Percentiles rank a stretch among this genome's conserved stretches.
Evolutionary conservation across 2,329 filamentous ascomycete genomes (phyloP).

Genomic region (Pseudogymnoascus sp.): DNA sequence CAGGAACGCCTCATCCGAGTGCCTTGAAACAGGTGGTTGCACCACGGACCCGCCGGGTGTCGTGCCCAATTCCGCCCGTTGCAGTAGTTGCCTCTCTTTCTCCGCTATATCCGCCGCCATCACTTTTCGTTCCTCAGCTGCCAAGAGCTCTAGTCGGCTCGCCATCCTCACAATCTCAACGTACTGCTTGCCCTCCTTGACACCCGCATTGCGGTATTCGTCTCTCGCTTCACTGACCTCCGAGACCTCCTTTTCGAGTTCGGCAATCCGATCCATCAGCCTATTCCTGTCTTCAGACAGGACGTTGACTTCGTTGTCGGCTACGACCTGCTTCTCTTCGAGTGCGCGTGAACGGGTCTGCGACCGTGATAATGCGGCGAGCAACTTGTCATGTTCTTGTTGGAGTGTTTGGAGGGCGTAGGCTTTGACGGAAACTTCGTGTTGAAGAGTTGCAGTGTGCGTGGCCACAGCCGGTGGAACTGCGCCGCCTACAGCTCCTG

Average conservation of each 20-base stretch:
- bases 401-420: slow-evolving; percentile 44
- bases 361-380: slow-evolving; percentile 43
- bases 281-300: slow-evolving; percentile 43
- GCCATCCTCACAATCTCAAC: slow-evolving; percentile 28
- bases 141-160: slow-evolving; percentile 24
- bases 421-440: slow-evolving; percentile 45
- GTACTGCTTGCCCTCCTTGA: slow-evolving; percentile 27
- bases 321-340: slow-evolving; percentile 42
- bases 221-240: slow-evolving; percentile 41
- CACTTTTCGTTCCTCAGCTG: slow-evolving; percentile 49
- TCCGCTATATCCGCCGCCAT: background rate
- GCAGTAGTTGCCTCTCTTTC: background rate
- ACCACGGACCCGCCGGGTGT: background rate
- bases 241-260: slow-evolving; percentile 41
- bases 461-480: slow-evolving; percentile 20
- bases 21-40: background rate
- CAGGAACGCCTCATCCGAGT: background rate
- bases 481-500: slow-evolving; percentile 14
- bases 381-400: slow-evolving; percentile 43
- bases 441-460: slow-evolving; percentile 35
- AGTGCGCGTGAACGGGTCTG: slow-evolving; percentile 40
- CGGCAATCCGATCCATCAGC: slow-evolving; percentile 37
- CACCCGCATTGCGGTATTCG: slow-evolving; percentile 30
- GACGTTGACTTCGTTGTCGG: slow-evolving; percentile 42
- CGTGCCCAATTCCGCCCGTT: background rate